phyloP scores from a whole-genome alignment of 2,329 filamentous ascomycete genomes.

The Monilinia polystroma region DNA sequence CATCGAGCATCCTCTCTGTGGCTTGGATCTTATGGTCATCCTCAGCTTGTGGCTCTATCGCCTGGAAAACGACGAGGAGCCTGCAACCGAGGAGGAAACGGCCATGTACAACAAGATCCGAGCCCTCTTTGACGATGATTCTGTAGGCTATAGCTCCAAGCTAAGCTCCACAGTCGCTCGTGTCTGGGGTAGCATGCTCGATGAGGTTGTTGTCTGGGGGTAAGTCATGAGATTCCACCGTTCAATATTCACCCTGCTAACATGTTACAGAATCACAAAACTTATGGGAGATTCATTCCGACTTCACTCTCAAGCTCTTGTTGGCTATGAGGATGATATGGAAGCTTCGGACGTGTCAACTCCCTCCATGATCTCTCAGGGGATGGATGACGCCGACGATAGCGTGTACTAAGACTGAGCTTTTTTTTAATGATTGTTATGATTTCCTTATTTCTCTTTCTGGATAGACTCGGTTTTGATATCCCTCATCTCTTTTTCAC shows the following conservation, averaged over 20 bases:
- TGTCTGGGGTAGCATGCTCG: constrained; percentile 96
- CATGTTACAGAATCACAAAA: constrained; percentile 70
- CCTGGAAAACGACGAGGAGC: constrained; percentile 97
- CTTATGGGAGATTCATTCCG: constrained; percentile 99
- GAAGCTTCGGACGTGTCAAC: constrained; percentile 67
- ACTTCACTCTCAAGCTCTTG: constrained; percentile 88
- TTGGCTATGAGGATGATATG: constrained; percentile 87
- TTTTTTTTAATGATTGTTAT: constrained; percentile 38
- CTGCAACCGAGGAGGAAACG: constrained; percentile 77
- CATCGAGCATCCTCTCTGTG: constrained; percentile 94
- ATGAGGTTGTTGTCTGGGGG: constrained; percentile 99
- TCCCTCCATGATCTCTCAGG: constrained; percentile 70
- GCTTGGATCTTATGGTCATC: constrained; percentile 96
- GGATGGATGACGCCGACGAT: constrained; percentile 61
- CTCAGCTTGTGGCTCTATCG: constrained; percentile 97
- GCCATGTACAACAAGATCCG: constrained; percentile 92
- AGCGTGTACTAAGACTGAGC: constrained; percentile 58
- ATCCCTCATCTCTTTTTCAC: constrained; percentile 37
- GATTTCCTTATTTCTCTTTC: constrained; percentile 48
- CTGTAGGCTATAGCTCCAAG: constrained; percentile 73
- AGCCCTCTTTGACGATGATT: constrained; percentile 85
- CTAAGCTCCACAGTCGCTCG: constrained; percentile 93
- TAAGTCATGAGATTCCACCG: constrained; percentile 55
- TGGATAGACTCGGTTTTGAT: constrained; percentile 37
- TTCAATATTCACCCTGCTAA: constrained; percentile 45